Evolutionary conservation across 2,329 filamentous ascomycete species (phyloP).

Genomic region (Claviceps purpurea): DNA sequence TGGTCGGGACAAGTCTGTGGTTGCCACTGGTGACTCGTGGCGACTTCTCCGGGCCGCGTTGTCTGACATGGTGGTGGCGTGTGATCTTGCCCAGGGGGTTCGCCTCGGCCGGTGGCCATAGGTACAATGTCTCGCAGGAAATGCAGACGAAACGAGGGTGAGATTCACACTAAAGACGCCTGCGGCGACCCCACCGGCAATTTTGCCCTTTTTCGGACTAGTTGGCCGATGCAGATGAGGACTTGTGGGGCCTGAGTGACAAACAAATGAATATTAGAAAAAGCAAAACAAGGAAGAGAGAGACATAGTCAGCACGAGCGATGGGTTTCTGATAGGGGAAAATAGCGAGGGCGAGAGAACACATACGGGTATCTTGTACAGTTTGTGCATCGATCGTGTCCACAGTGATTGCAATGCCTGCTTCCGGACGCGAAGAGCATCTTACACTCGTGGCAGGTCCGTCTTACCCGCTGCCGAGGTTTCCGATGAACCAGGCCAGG

Average conservation of each 20-base stretch:
- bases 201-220: conserved; percentile 56
- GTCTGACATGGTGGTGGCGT: conserved; percentile 43
- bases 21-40: conserved; percentile 11
- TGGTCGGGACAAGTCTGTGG: conserved; percentile 29
- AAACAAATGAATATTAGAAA: not conserved
- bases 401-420: conserved; percentile 55
- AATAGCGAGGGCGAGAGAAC: not conserved
- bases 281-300: too few species aligned
- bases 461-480: conserved; percentile 58
- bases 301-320: not conserved
- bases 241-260: too few species aligned
- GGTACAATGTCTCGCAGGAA: conserved; percentile 43
- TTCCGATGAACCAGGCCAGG: conserved; percentile 62
- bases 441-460: conserved; percentile 64
- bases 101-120: conserved; percentile 28
- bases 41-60: conserved; percentile 48
- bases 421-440: conserved; percentile 43
- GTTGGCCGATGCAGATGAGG: not conserved
- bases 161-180: conserved; percentile 43
- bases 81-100: conserved; percentile 24
- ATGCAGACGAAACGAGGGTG: conserved; percentile 46
- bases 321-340: too few species aligned
- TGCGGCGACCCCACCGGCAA: conserved; percentile 56
- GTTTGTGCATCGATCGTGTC: conserved; percentile 63
- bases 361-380: conserved; percentile 72